A percentile compares a stretch with the other conserved stretches of the same genome.
Conservation (phyloP, 441 rosid species). For the Eruca vesicaria region DNA sequence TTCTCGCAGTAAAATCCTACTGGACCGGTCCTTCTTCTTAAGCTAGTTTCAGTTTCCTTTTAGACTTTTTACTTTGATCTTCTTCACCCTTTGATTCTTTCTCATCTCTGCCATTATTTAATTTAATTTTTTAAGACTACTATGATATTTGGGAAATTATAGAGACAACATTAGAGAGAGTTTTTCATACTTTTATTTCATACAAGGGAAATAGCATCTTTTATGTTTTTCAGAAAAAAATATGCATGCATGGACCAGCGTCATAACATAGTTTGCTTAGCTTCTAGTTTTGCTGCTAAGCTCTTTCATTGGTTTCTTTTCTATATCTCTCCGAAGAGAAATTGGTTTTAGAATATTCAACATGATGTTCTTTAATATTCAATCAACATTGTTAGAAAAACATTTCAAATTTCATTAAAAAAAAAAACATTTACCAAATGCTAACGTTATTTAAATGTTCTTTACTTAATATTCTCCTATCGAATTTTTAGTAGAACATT, state of each 20-base stretch:
- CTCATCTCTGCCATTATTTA: neutral
- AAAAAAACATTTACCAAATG: too few species aligned
- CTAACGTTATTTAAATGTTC: too few species aligned
- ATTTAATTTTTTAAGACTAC: neutral
- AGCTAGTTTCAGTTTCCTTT: neutral
- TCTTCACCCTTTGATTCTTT: neutral
- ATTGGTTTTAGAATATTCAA: too few species aligned
- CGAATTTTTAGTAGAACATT: too few species aligned
- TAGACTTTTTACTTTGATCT: neutral
- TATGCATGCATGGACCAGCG: neutral
- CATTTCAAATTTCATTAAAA: too few species aligned
- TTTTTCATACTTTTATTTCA: neutral
- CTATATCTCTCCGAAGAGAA: too few species aligned
- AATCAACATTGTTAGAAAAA: too few species aligned
- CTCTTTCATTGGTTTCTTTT: too few species aligned
- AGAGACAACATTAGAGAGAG: neutral
- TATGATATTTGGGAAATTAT: neutral
- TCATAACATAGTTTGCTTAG: too few species aligned
- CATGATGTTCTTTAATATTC: too few species aligned
- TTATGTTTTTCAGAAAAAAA: neutral
- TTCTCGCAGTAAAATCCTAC: conserved; percentile 79
- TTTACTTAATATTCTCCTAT: too few species aligned
- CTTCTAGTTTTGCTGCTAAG: too few species aligned
- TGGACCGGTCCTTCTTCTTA: conserved; percentile 65
- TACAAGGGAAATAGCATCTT: neutral